phyloP scores from a whole-genome alignment of 495 filamentous ascomycete genomes.

The Delitschia confertaspora region DNA sequence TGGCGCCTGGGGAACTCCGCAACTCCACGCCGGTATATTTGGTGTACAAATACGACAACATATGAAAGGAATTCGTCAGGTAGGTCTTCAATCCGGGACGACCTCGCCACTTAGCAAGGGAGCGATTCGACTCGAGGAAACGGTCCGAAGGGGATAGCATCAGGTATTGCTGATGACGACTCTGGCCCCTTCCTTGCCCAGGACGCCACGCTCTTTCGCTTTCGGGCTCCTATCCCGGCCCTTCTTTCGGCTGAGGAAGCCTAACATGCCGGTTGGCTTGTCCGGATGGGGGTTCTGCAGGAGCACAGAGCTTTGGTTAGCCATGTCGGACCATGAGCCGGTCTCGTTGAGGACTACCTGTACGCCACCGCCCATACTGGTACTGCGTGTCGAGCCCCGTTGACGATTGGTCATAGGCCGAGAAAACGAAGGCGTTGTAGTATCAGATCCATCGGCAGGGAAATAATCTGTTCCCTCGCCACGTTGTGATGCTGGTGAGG shows the following conservation, averaged over 20 bases:
- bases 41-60: too few species aligned
- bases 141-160: slow-evolving; percentile 2
- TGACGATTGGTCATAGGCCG: slow-evolving; percentile 32
- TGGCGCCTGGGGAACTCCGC: too few species aligned
- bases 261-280: slow-evolving; percentile 68
- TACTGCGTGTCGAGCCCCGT: slow-evolving; percentile 50
- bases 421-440: slow-evolving; percentile 21
- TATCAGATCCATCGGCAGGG: slow-evolving; percentile 36
- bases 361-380: slow-evolving; percentile 72
- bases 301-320: slow-evolving; percentile 70
- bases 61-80: too few species aligned
- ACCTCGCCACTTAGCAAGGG: too few species aligned
- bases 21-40: too few species aligned
- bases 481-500: slow-evolving; percentile 24
- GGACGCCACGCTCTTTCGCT: slow-evolving; percentile 82
- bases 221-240: slow-evolving; percentile 86
- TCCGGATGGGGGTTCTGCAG: slow-evolving; percentile 50
- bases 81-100: too few species aligned
- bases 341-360: slow-evolving; percentile 84
- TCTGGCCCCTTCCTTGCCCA: slow-evolving; percentile 91
- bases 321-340: slow-evolving; percentile 83
- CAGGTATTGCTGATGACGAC: slow-evolving; percentile 47
- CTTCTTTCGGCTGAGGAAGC: slow-evolving; percentile 81
- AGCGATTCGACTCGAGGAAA: too few species aligned
- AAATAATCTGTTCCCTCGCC: slow-evolving; percentile 32